Evolutionary conservation across 2,329 filamentous ascomycete genomes (phyloP).

Genomic region (Fusarium cyanostomum): DNA sequence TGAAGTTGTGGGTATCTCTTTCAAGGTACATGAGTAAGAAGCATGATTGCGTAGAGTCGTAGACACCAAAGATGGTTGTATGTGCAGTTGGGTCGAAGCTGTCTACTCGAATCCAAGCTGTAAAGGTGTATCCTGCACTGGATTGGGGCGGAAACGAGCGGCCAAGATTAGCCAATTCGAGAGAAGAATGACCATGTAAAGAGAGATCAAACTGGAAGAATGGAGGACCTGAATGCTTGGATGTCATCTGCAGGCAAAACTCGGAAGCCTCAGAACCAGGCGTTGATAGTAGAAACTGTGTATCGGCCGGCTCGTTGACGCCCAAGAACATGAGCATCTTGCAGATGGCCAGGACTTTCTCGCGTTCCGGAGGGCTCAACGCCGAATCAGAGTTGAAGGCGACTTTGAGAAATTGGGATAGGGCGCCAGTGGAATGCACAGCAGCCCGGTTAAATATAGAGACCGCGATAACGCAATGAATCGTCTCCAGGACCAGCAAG

Average conservation of each 20-base stretch:
- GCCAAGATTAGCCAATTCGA: constrained; percentile 88
- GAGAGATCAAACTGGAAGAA: constrained; percentile 96
- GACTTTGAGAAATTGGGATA: constrained; percentile 72
- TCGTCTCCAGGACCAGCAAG: constrained; percentile 71
- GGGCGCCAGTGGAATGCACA: constrained; percentile 76
- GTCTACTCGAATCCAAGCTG: constrained; percentile 89
- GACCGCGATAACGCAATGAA: constrained; percentile 65
- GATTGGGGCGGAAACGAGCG: constrained; percentile 84
- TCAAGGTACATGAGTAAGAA: constrained; percentile 95
- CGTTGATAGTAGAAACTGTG: constrained; percentile 73
- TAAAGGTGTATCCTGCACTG: constrained; percentile 87
- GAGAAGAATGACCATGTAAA: constrained; percentile 84
- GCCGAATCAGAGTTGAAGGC: constrained; percentile 64
- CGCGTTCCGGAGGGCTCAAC: constrained; percentile 64
- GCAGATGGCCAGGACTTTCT: constrained; percentile 72
- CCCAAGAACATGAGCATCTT: constrained; percentile 77
- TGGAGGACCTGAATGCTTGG: constrained; percentile 78
- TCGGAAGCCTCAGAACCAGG: constrained; percentile 66
- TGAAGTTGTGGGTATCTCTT: constrained; percentile 91
- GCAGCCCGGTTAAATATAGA: constrained; percentile 76
- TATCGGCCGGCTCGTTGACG: constrained; percentile 82
- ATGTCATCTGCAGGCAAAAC: constrained; percentile 78
- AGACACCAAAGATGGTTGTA: constrained; percentile 95
- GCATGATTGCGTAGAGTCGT: constrained; percentile 90
- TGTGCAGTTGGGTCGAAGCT: constrained; percentile 85